Evolutionary conservation across 805 yeast genomes (phyloP).

Genomic region (Hanseniaspora clermontiae): DNA sequence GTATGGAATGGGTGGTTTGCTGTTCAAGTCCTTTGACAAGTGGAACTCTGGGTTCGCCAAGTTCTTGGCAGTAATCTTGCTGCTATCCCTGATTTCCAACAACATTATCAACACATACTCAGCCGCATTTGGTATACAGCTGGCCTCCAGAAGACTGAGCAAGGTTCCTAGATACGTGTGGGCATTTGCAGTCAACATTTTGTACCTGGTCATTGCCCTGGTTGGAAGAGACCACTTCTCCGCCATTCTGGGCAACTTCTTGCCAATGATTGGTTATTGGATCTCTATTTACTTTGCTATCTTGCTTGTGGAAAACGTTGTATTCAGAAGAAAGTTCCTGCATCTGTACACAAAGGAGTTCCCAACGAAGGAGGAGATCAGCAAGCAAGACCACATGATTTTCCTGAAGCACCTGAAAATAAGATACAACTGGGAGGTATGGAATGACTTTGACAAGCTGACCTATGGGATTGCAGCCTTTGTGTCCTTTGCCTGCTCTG

Average conservation of each 20-base stretch:
- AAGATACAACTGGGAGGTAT: conserved; percentile 58
- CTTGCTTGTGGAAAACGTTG: conserved; percentile 54
- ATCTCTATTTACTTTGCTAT: conserved; percentile 66
- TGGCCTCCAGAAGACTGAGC: conserved; percentile 42
- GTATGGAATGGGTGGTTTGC: conserved; percentile 65
- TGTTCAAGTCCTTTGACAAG: conserved; percentile 48
- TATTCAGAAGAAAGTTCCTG: conserved; percentile 46
- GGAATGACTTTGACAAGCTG: conserved; percentile 51
- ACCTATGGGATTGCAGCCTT: conserved; percentile 66
- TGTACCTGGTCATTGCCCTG: conserved; percentile 57
- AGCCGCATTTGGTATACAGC: conserved; percentile 66
- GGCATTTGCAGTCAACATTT: conserved; percentile 48
- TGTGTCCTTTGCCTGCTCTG: conserved; percentile 52
- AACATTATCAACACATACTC: conserved; percentile 73
- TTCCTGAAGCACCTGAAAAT: conserved; percentile 23
- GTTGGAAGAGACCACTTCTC: conserved; percentile 66
- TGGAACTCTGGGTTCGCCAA: conserved; percentile 72
- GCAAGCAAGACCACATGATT: background rate
- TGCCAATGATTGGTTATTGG: conserved; percentile 92
- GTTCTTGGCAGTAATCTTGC: conserved; percentile 55
- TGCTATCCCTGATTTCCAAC: conserved; percentile 67
- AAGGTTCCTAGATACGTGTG: conserved; percentile 68
- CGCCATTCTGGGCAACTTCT: conserved; percentile 60
- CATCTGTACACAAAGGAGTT: conserved; percentile 35
- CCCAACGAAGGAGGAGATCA: conserved; percentile 18